A percentile compares a stretch with the other conserved stretches of the same genome.
These are phyloP conservation scores for Starmerella tilneyi DNA, from an alignment of 805 yeast genomes.

Conservation along the genomic window DNA sequence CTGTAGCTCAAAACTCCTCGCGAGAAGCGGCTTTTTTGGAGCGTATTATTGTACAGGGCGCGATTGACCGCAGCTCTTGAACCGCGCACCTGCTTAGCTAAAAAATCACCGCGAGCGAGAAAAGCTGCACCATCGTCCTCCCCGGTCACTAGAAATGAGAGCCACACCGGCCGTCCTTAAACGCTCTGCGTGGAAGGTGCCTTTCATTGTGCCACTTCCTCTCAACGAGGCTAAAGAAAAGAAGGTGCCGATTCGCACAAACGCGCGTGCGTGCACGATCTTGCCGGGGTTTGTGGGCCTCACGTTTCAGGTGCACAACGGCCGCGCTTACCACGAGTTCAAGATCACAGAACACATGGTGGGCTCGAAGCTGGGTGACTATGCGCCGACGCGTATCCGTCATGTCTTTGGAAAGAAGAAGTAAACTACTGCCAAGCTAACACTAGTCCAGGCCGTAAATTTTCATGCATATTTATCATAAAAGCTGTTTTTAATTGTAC, in stretches of 20 bases:
- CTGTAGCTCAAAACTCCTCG: too few species aligned
- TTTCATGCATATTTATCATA: background rate
- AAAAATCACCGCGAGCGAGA: conserved; percentile 4
- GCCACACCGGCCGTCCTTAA: conserved; percentile 30
- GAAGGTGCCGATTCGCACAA: conserved; percentile 85
- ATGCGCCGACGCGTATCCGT: conserved; percentile 85
- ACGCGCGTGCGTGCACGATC: conserved; percentile 88
- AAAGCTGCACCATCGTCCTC: background rate
- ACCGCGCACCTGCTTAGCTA: background rate
- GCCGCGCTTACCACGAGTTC: conserved; percentile 82
- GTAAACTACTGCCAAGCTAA: too few species aligned
- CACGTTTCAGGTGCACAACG: conserved; percentile 90
- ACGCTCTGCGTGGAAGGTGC: conserved; percentile 49
- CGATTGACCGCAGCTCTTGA: background rate
- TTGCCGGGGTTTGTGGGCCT: conserved; percentile 93
- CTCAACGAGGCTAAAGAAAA: conserved; percentile 70
- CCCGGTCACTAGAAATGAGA: conserved; percentile 25
- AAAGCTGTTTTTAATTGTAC: background rate
- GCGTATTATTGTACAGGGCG: background rate
- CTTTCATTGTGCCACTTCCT: conserved; percentile 91
- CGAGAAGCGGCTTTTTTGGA: too few species aligned
- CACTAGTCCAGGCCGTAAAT: background rate
- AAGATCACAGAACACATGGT: conserved; percentile 92
- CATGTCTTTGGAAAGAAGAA: conserved; percentile 54
- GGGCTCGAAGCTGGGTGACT: conserved; percentile 89